phyloP scores from a whole-genome alignment of 495 filamentous ascomycete species.

The Lophiostoma macrostomum region DNA sequence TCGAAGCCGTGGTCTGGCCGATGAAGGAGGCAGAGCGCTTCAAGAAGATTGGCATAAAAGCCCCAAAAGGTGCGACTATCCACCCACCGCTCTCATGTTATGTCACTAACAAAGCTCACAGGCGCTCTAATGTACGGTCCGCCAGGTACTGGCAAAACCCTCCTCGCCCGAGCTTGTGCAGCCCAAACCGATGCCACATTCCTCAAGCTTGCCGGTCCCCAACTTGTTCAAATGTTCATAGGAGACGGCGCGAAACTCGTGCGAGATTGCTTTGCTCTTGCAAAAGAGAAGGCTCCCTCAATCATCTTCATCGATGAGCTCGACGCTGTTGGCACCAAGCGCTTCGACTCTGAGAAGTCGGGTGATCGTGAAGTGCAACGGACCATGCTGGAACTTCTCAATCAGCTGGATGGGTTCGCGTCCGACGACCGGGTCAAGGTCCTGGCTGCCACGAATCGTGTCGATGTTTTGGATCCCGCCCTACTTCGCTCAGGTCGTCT shows the following conservation, averaged over 20 bases:
- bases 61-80: slow-evolving; percentile 79
- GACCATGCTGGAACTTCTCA: slow-evolving; percentile 98
- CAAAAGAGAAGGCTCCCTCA: slow-evolving; percentile 95
- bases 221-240: slow-evolving; percentile 99
- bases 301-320: slow-evolving; percentile 99
- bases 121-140: slow-evolving; percentile 87
- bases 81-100: background rate
- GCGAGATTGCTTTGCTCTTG: slow-evolving; percentile 92
- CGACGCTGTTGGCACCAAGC: slow-evolving; percentile 95
- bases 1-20: slow-evolving; percentile 99
- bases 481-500: slow-evolving; percentile 90
- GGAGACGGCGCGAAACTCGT: slow-evolving; percentile 98
- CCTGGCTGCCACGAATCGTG: slow-evolving; percentile 93
- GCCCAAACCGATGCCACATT: slow-evolving; percentile 98
- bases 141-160: slow-evolving; percentile 93
- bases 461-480: slow-evolving; percentile 95
- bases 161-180: slow-evolving; percentile 93
- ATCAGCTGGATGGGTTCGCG: slow-evolving; percentile 97
- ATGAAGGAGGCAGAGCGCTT: slow-evolving; percentile 99
- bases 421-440: slow-evolving; percentile 99
- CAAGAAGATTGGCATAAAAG: slow-evolving; percentile 99
- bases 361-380: slow-evolving; percentile 97
- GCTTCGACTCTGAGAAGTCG: slow-evolving; percentile 97
- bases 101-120: slow-evolving; percentile 6
- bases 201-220: slow-evolving; percentile 95